A percentile compares a stretch with the other conserved stretches of the same genome.
Evolutionary conservation across 768 basidiomycete species (phyloP).

Genomic region (Tricholoma sp.): DNA sequence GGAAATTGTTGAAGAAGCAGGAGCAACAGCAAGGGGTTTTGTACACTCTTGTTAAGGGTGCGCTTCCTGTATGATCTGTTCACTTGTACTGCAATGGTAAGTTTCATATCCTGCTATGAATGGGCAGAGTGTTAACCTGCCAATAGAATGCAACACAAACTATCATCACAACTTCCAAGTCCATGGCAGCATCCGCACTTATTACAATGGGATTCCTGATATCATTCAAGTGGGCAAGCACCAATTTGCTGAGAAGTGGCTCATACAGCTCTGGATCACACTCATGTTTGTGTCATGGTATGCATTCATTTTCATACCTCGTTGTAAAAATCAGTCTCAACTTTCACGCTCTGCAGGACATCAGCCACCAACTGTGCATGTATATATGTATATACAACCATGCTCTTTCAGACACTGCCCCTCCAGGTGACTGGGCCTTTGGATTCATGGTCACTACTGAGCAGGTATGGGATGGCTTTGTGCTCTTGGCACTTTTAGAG

Average conservation of each 20-base stretch:
- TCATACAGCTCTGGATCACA: no score
- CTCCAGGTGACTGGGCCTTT: no score
- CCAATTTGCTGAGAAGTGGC: not conserved
- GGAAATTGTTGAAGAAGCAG: not conserved
- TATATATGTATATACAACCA: no score
- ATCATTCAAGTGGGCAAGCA: not conserved
- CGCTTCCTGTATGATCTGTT: not conserved
- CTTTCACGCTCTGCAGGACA: no score
- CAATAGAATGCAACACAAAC: not conserved
- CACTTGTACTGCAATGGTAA: not conserved
- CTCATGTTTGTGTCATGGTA: no score
- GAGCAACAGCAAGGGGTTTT: not conserved
- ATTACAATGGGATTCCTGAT: not conserved
- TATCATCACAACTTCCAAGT: not conserved
- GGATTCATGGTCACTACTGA: no score
- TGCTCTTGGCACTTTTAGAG: no score
- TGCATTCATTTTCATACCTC: no score
- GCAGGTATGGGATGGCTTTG: no score
- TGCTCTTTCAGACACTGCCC: no score
- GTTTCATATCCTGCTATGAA: not conserved
- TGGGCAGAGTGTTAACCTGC: not conserved
- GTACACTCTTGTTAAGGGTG: not conserved
- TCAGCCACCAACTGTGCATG: no score
- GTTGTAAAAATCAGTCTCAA: no score
- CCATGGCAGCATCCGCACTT: not conserved